phyloP scores from a whole-genome alignment of 148 eudicot genomes.

The Mesembryanthemum crystallinum region DNA sequence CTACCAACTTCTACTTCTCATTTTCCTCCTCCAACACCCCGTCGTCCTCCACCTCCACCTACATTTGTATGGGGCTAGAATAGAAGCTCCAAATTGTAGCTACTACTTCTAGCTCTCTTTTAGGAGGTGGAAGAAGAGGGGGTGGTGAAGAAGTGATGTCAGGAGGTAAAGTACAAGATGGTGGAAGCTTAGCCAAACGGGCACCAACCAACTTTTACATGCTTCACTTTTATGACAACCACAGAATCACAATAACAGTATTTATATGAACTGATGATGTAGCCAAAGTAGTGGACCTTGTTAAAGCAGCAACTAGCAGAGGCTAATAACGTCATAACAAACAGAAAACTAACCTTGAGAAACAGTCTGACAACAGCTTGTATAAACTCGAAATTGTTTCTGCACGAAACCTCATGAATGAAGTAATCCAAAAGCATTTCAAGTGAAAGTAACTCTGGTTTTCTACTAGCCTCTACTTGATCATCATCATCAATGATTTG shows the following conservation, averaged over 20 bases:
- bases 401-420: constrained; percentile 63
- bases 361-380: constrained; percentile 83
- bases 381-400: constrained; percentile 86
- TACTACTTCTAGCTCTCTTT: too few relatives aligned
- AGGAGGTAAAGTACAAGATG: too few relatives aligned
- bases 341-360: constrained; percentile 59
- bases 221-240: neutral
- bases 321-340: neutral
- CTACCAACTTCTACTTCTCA: neutral
- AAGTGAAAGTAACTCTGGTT: constrained; percentile 60
- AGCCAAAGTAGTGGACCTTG: neutral
- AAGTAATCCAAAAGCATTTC: constrained; percentile 86
- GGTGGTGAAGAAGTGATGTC: too few relatives aligned
- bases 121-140: too few relatives aligned
- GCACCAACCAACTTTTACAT: neutral
- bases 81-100: too few relatives aligned
- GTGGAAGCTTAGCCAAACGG: too few relatives aligned
- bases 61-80: too few relatives aligned
- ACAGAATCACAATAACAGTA: neutral
- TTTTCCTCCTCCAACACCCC: neutral
- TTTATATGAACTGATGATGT: neutral
- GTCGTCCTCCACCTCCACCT: too few relatives aligned
- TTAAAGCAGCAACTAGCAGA: neutral
- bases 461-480: constrained; percentile 44
- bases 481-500: constrained; percentile 72